A percentile compares a stretch with the other conserved stretches of the same genome.
Evolutionary conservation across 768 basidiomycete species (phyloP).

Genomic region (Hydnomerulius pinastri): DNA sequence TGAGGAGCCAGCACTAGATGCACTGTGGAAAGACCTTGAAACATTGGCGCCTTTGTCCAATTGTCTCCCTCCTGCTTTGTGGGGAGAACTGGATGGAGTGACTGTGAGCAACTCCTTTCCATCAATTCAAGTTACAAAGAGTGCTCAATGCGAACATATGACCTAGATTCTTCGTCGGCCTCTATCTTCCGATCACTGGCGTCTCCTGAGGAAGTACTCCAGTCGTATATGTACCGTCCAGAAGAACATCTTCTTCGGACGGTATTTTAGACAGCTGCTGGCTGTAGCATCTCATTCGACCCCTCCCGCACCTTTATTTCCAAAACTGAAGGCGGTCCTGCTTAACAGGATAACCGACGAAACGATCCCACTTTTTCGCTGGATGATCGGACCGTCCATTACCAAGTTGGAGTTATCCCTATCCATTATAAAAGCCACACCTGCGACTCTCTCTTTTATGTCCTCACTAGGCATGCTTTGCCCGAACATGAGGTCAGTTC

Average conservation of each 20-base stretch:
- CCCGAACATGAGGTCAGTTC: neutral
- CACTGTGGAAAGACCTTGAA: neutral
- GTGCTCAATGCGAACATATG: neutral
- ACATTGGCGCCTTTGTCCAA: neutral
- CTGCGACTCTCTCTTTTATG: neutral
- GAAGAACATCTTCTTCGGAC: neutral
- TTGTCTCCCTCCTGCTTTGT: neutral
- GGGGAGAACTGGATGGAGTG: neutral
- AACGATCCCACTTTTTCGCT: neutral
- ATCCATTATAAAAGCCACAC: neutral
- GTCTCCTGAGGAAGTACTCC: neutral
- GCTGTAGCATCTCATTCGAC: neutral
- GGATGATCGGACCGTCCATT: neutral
- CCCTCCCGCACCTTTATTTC: neutral
- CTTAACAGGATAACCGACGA: neutral
- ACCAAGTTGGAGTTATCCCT: neutral
- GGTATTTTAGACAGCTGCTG: neutral
- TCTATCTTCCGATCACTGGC: neutral
- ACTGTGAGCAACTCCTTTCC: neutral
- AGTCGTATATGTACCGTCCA: neutral
- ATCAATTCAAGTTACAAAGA: neutral
- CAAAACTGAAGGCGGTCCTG: neutral
- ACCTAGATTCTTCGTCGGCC: neutral
- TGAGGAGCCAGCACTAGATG: neutral
- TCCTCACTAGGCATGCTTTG: neutral